phyloP scores from a whole-genome alignment of 345 rosid genomes.

The Luvunga scandens region DNA sequence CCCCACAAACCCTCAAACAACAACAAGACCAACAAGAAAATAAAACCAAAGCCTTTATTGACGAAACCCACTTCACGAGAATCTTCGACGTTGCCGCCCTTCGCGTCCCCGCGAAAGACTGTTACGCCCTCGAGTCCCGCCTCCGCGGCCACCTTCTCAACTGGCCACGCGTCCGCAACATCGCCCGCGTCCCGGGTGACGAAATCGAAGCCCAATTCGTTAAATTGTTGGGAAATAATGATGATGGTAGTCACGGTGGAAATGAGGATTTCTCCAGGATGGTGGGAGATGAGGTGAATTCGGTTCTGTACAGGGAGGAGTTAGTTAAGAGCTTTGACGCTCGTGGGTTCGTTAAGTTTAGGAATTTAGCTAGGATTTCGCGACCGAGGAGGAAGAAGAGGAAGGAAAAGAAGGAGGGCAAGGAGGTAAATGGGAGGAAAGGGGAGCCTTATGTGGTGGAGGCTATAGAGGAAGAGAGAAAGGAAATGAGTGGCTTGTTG shows the following conservation, averaged over 20 bases:
- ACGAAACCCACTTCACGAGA: slow-evolving; percentile 58
- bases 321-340: slow-evolving; percentile 60
- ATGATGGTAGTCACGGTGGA: not conserved
- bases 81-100: slow-evolving; percentile 58
- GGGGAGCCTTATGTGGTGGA: slow-evolving; percentile 55
- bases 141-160: slow-evolving; percentile 85
- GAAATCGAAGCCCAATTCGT: slow-evolving; percentile 52
- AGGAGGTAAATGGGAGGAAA: slow-evolving; percentile 32
- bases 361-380: slow-evolving; percentile 79
- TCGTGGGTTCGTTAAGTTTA: slow-evolving; percentile 64
- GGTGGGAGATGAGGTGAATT: slow-evolving; percentile 49
- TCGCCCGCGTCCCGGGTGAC: slow-evolving; percentile 80
- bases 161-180: slow-evolving; percentile 76
- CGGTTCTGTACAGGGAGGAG: slow-evolving; percentile 62
- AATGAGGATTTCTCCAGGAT: slow-evolving; percentile 36
- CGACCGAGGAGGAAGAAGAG: slow-evolving; percentile 58
- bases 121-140: slow-evolving; percentile 64
- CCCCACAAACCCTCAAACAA: slow-evolving; percentile 10
- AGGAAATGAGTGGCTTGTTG: slow-evolving; percentile 60
- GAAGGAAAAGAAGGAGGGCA: slow-evolving; percentile 28
- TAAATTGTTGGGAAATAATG: slow-evolving; percentile 21
- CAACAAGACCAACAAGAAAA: slow-evolving; percentile 18
- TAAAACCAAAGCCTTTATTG: slow-evolving; percentile 21
- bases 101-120: slow-evolving; percentile 65
- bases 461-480: slow-evolving; percentile 47